A percentile compares a stretch with the other conserved stretches of the same genome.
These are phyloP conservation scores for Verticillium longisporum DNA, from an alignment of 2,329 filamentous ascomycete genomes.

Conservation along the genomic window DNA sequence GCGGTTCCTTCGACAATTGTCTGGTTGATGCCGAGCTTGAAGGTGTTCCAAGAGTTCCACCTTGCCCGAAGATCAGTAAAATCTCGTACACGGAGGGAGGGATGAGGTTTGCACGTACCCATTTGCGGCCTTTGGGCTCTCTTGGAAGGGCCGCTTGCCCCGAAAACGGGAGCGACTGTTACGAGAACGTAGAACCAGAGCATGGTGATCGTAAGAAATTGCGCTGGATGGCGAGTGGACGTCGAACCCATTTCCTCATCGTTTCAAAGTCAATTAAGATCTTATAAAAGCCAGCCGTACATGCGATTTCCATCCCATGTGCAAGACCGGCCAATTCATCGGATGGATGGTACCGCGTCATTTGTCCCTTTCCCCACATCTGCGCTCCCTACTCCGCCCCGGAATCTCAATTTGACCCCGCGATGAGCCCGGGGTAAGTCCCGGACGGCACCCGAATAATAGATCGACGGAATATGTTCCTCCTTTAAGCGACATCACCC, in stretches of 20 bases:
- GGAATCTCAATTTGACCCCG: too few relatives aligned
- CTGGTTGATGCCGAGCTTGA: constrained; percentile 13
- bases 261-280: not conserved
- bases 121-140: not conserved
- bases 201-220: not conserved
- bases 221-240: not conserved
- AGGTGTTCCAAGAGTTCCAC: constrained; percentile 9
- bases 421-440: too few relatives aligned
- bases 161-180: not conserved
- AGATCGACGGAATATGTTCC: too few relatives aligned
- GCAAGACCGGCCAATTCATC: too few relatives aligned
- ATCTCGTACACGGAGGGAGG: constrained; percentile 2
- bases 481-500: too few relatives aligned
- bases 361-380: too few relatives aligned
- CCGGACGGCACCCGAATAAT: too few relatives aligned
- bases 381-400: too few relatives aligned
- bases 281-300: not conserved
- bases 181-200: not conserved
- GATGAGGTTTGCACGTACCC: not conserved
- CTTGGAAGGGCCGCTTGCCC: not conserved
- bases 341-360: too few relatives aligned
- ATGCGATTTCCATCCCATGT: too few relatives aligned
- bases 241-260: not conserved
- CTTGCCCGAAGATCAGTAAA: constrained; percentile 15
- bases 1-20: constrained; percentile 10